Evolutionary conservation across 768 basidiomycete species (phyloP).

Genomic region (Podaxis pistillaris): DNA sequence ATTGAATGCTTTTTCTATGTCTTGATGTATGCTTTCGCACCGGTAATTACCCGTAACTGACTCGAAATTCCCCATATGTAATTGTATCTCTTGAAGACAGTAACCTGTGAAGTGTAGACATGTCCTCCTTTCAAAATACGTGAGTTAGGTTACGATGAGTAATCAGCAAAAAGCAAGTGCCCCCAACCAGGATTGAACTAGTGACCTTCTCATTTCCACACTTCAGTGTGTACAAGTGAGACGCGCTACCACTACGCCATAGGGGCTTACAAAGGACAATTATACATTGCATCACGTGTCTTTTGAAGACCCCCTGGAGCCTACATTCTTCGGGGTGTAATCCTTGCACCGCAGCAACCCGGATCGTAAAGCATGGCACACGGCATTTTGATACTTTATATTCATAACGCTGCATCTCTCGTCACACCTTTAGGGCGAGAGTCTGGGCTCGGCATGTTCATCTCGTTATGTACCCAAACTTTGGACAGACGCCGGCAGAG

Average conservation of each 20-base stretch:
- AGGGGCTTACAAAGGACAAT: constrained; percentile 19
- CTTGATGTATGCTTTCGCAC: constrained; percentile 3
- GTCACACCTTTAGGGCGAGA: too few relatives aligned
- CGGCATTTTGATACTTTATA: too few relatives aligned
- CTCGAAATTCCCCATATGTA: not conserved
- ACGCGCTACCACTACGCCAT: constrained; percentile 46
- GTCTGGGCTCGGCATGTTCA: not conserved
- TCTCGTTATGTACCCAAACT: not conserved
- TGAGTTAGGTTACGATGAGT: too few relatives aligned
- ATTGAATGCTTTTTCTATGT: constrained; percentile 24
- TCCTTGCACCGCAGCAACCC: too few relatives aligned
- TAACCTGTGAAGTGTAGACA: too few relatives aligned
- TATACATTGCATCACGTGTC: not conserved
- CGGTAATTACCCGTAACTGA: not conserved
- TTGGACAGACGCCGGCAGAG: not conserved
- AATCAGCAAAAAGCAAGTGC: constrained; percentile 26
- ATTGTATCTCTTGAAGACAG: too few relatives aligned
- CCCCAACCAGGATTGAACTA: constrained; percentile 46
- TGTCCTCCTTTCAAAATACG: too few relatives aligned
- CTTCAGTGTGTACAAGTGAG: constrained; percentile 31
- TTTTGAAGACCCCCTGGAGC: too few relatives aligned
- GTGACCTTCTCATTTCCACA: constrained; percentile 38
- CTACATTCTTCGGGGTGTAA: too few relatives aligned
- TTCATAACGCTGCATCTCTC: too few relatives aligned
- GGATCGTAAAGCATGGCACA: too few relatives aligned